Evolutionary conservation across 495 filamentous ascomycete species (phyloP).

Genomic region (Thozetella sp.): DNA sequence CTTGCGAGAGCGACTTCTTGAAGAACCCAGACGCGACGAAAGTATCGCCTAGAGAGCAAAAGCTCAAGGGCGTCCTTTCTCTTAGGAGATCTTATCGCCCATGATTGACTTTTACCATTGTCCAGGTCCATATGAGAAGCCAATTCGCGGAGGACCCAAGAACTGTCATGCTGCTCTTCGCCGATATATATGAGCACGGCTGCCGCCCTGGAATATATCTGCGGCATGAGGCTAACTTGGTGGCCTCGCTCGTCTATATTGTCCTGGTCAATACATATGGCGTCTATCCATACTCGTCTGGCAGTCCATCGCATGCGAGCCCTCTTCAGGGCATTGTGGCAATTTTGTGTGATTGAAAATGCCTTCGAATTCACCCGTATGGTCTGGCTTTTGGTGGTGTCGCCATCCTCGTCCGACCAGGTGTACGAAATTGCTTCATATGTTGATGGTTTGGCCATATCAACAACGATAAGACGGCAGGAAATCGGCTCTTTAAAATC

Average conservation of each 20-base stretch:
- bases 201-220: neutral
- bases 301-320: neutral
- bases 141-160: neutral
- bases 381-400: neutral
- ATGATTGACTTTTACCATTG: neutral
- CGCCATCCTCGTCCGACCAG: neutral
- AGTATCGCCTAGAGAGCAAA: neutral
- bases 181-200: neutral
- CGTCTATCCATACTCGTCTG: neutral
- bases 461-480: neutral
- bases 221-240: neutral
- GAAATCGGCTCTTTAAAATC: neutral
- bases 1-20: neutral
- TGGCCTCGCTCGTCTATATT: neutral
- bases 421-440: neutral
- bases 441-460: neutral
- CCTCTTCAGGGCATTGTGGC: neutral
- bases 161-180: neutral
- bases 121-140: neutral
- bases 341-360: too few relatives aligned
- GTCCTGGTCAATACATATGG: neutral
- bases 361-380: neutral
- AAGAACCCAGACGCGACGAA: neutral
- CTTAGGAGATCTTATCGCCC: neutral
- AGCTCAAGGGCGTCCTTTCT: neutral